Percentiles rank a stretch among this genome's conserved stretches.
Evolutionary conservation across 2,329 filamentous ascomycete species (phyloP).

Genomic region (Parascedosporium putredinis): DNA sequence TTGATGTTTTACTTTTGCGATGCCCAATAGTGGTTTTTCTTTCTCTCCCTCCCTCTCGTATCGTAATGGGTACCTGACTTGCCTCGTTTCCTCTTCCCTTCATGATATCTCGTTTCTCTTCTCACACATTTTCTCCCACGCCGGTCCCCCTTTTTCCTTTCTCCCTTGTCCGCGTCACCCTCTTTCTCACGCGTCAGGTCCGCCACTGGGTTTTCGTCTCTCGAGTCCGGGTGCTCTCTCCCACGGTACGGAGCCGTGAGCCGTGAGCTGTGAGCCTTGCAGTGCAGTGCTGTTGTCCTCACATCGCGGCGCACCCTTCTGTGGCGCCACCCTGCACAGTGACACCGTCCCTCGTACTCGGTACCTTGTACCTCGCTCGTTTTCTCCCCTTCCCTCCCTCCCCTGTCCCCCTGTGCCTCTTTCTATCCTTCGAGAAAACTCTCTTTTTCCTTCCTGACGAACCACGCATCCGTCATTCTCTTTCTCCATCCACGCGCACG

Average conservation of each 20-base stretch:
- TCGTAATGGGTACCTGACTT: background rate
- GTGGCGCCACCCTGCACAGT: background rate
- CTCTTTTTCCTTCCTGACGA: background rate
- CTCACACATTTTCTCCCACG: background rate
- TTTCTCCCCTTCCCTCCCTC: too few relatives aligned
- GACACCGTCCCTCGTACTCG: background rate
- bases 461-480: background rate
- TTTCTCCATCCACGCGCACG: background rate
- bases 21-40: too few relatives aligned
- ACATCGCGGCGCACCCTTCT: background rate
- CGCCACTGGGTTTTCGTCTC: background rate
- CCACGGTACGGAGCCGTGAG: too few relatives aligned
- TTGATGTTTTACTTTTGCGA: background rate
- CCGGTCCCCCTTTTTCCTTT: background rate
- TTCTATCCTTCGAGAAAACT: conserved; percentile 1
- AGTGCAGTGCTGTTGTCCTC: background rate
- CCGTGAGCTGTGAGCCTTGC: too few relatives aligned
- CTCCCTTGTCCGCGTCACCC: background rate
- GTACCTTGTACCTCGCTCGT: too few relatives aligned
- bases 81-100: background rate
- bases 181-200: background rate
- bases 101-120: background rate
- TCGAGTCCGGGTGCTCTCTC: too few relatives aligned
- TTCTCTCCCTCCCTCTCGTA: background rate
- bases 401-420: background rate